A percentile compares a stretch with the other conserved stretches of the same genome.
Evolutionary conservation across 345 rosid species (phyloP).

Genomic region (Sisymbrium irio): DNA sequence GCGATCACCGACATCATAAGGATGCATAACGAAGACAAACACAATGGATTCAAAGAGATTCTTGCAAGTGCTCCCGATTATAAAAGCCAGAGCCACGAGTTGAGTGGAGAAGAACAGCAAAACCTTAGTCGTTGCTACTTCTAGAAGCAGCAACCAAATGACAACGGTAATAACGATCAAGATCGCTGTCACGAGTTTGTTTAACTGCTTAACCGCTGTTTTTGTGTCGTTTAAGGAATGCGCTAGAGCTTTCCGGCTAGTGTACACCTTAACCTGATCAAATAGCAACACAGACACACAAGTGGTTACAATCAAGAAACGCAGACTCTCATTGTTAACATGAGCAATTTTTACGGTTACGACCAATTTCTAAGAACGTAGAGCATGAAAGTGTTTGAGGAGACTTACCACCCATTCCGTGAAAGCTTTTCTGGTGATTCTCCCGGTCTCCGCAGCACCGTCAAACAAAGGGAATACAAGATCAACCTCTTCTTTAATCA

Average conservation of each 20-base stretch:
- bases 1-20: slow-evolving; percentile 80
- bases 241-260: slow-evolving; percentile 59
- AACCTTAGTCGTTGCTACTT: slow-evolving; percentile 78
- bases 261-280: slow-evolving; percentile 80
- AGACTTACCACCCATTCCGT: slow-evolving; percentile 76
- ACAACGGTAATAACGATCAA: slow-evolving; percentile 46
- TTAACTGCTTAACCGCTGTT: slow-evolving; percentile 85
- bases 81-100: slow-evolving; percentile 66
- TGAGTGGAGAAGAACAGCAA: slow-evolving; percentile 70
- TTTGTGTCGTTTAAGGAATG: slow-evolving; percentile 85
- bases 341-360: not conserved
- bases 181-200: slow-evolving; percentile 64
- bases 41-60: slow-evolving; percentile 78
- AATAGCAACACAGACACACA: not conserved
- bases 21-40: slow-evolving; percentile 81
- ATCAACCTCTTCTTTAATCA: slow-evolving; percentile 88
- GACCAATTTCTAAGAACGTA: not conserved
- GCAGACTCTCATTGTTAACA: not conserved
- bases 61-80: slow-evolving; percentile 83
- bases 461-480: slow-evolving; percentile 68
- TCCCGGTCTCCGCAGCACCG: slow-evolving; percentile 52
- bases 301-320: not conserved
- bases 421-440: slow-evolving; percentile 56
- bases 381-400: not conserved
- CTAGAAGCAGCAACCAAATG: slow-evolving; percentile 74